Base-by-base conservation (phyloP, 108 stramenopile genomes). In the Chaetoceros tenuissimus region DNA sequence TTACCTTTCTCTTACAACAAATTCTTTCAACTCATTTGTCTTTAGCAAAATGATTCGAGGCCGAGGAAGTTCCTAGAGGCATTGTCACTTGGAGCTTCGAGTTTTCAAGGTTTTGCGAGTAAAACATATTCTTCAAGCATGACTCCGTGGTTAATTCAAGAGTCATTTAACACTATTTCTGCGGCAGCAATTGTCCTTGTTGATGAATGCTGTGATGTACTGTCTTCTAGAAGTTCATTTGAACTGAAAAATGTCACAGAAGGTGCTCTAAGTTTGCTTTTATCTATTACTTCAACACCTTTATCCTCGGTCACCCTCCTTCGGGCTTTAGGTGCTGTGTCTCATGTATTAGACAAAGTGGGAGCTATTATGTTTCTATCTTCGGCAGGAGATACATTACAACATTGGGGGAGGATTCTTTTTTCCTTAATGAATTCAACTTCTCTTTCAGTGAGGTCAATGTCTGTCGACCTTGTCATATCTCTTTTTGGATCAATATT, bases 121-220 rank as follows among this genome's bases (percentile, higher is more conserved):
- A 13, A 40, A 10, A 5, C 5, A 5, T 10, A 10, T 13, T 10
- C 34, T 10, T 13, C 34, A 13, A 5, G 28, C 1, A 71, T 81
- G 24, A 66, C 75, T n/a, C 70, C 78, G 28, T 84, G 82, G 82
- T 53, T 93, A 7, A 67, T 81, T 1, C 91, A 93, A 68, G 91
- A 93, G 66, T 68, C 77, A 22, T 93, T 84, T 64, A 93, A 89
- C 62, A 84, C 84, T 19, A 68, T 93, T n/a, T 89, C 83, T 53
- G 91, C 87, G 23, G 59, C 86, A 22, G 70, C 75, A 1, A 93
- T 79, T 59, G 24, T 87, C 18, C 54, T 85, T 24, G 69, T 93
- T 44, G 91, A 89, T 30, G 91, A 89, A 49, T 85, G 85, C 55
- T 69, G 62, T 17, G 62, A 66, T 53, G 26, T 54, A 3, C 47